A percentile compares a stretch with the other conserved stretches of the same genome.
phyloP scores from a whole-genome alignment of 2,329 filamentous ascomycete genomes.

The Talaromyces sp. region DNA sequence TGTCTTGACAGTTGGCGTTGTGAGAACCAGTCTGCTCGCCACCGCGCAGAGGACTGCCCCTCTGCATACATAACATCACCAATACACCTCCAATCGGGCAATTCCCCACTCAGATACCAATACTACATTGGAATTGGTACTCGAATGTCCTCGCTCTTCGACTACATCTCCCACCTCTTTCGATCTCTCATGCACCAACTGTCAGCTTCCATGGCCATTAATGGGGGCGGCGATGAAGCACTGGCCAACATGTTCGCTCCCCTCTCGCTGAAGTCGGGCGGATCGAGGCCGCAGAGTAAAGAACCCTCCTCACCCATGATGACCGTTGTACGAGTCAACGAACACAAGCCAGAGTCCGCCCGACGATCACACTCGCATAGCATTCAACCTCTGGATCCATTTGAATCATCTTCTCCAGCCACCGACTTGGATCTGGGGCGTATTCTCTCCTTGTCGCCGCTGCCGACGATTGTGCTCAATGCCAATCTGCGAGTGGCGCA shows the following conservation, averaged over 20 bases:
- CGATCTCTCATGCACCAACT: conserved; percentile 1
- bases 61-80: background rate
- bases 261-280: background rate
- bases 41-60: background rate
- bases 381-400: conserved; percentile 10
- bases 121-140: background rate
- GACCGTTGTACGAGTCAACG: background rate
- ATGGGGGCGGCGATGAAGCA: conserved; percentile 1
- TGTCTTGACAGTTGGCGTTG: background rate
- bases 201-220: background rate
- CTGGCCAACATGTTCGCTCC: conserved; percentile 14
- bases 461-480: conserved; percentile 42
- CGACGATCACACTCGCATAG: background rate
- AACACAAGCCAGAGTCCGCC: background rate
- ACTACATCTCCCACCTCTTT: background rate
- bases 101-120: background rate
- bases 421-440: conserved; percentile 23
- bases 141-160: background rate
- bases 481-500: conserved; percentile 38
- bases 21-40: background rate
- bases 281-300: background rate
- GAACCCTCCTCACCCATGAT: background rate
- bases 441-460: conserved; percentile 33
- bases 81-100: background rate
- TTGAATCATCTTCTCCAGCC: conserved; percentile 6